phyloP scores from a whole-genome alignment of 108 stramenopile genomes.

The Craspedostauros australis region DNA sequence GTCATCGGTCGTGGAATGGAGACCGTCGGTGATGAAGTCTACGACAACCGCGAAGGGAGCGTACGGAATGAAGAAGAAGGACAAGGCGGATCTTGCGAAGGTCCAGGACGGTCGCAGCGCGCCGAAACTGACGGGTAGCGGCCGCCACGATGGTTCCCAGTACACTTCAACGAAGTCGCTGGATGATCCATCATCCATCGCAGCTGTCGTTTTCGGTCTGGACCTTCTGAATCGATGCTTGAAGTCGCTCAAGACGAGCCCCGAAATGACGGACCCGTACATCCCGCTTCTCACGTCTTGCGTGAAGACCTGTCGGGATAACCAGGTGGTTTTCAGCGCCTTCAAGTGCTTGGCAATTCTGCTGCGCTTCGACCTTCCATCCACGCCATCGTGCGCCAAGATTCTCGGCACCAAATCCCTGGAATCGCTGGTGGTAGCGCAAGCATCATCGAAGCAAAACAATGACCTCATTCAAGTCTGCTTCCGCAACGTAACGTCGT shows the following conservation, averaged over 20 bases:
- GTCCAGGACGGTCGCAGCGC: constrained; percentile 77
- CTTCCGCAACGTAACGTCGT: no score
- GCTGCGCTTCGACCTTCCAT: constrained; percentile 75
- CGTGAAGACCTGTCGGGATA: constrained; percentile 62
- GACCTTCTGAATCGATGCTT: constrained; percentile 68
- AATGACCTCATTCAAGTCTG: constrained; percentile 85
- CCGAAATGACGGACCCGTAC: constrained; percentile 79
- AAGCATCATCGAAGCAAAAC: constrained; percentile 51
- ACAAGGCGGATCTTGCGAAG: constrained; percentile 28
- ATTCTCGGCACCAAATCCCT: constrained; percentile 67
- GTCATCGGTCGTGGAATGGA: constrained; percentile 74
- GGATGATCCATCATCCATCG: constrained; percentile 66
- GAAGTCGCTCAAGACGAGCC: constrained; percentile 54
- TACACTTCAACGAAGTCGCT: constrained; percentile 1
- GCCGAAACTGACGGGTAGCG: constrained; percentile 79
- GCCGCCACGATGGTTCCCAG: constrained; percentile 33
- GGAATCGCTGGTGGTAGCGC: constrained; percentile 53
- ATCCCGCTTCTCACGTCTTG: constrained; percentile 74
- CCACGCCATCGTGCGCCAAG: constrained; percentile 47
- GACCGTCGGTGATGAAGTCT: constrained; percentile 48
- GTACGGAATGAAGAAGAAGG: constrained; percentile 34
- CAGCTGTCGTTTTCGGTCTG: constrained; percentile 83
- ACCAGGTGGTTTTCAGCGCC: constrained; percentile 67
- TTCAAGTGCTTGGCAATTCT: constrained; percentile 74
- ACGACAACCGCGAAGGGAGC: constrained; percentile 45